phyloP scores from a whole-genome alignment of 1,139 yeast genomes.

The Lodderomyces jiufengensis region DNA sequence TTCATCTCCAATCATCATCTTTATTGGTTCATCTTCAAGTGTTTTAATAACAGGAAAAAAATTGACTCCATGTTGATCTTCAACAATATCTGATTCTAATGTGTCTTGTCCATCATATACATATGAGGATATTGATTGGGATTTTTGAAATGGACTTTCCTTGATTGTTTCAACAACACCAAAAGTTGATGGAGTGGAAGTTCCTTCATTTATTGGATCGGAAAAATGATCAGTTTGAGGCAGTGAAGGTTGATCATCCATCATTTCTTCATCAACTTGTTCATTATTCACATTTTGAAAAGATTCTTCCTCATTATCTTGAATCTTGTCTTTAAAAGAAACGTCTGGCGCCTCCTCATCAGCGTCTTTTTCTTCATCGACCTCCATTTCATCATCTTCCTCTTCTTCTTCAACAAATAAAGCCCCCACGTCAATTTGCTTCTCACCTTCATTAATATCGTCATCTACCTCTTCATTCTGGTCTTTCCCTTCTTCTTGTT shows the following conservation, averaged over 20 bases:
- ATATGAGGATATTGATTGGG: not conserved
- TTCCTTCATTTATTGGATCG: conserved; percentile 5
- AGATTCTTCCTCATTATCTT: too few relatives aligned
- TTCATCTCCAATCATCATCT: conserved; percentile 16
- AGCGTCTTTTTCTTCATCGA: conserved; percentile 11
- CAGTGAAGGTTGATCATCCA: too few relatives aligned
- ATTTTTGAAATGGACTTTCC: not conserved
- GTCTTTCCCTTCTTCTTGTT: not conserved
- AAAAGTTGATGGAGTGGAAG: not conserved
- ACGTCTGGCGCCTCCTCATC: too few relatives aligned
- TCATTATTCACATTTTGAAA: too few relatives aligned
- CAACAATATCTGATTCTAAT: not conserved
- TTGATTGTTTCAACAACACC: not conserved
- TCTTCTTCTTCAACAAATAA: conserved; percentile 8
- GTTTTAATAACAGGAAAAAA: conserved; percentile 12
- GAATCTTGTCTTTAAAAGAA: too few relatives aligned
- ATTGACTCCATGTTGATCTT: conserved; percentile 15
- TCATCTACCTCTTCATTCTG: conserved; percentile 1
- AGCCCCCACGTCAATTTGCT: conserved; percentile 1
- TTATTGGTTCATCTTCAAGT: conserved; percentile 9
- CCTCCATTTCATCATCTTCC: conserved; percentile 8
- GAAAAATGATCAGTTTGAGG: too few relatives aligned
- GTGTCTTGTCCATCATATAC: conserved; percentile 2
- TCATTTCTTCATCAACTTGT: too few relatives aligned
- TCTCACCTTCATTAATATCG: conserved; percentile 9